phyloP scores from a whole-genome alignment of 2,329 filamentous ascomycete genomes.

The Diaporthe capsici region DNA sequence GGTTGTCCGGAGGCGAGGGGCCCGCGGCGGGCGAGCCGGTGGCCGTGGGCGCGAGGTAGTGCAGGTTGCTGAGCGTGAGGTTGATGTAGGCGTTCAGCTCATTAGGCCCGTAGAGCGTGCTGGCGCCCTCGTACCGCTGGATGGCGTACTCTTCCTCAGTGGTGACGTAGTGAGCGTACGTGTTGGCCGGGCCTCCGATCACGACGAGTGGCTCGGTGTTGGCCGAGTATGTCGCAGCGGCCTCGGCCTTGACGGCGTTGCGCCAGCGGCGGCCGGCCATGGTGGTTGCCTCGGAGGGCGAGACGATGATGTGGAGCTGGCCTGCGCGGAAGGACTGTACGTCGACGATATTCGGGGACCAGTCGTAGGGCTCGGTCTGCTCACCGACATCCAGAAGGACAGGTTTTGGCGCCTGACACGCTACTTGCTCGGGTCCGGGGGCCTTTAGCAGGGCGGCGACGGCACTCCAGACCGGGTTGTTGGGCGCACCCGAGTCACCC shows the following conservation, averaged over 20 bases:
- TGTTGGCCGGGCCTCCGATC: slow-evolving; percentile 89
- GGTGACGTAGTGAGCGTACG: slow-evolving; percentile 72
- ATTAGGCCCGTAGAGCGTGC: slow-evolving; percentile 87
- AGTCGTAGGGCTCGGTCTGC: slow-evolving; percentile 80
- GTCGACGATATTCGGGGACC: slow-evolving; percentile 91
- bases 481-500: slow-evolving; percentile 78
- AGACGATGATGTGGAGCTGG: slow-evolving; percentile 87
- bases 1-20: slow-evolving; percentile 82
- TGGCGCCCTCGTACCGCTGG: slow-evolving; percentile 96
- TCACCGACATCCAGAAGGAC: slow-evolving; percentile 90
- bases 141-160: slow-evolving; percentile 69
- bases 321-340: slow-evolving; percentile 87
- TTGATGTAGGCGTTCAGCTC: slow-evolving; percentile 91
- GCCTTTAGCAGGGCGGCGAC: slow-evolving; percentile 79
- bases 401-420: slow-evolving; percentile 85
- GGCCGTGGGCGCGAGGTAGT: slow-evolving; percentile 70
- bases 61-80: slow-evolving; percentile 80
- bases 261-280: slow-evolving; percentile 94
- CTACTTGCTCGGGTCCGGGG: slow-evolving; percentile 77
- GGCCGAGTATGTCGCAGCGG: slow-evolving; percentile 56
- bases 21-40: slow-evolving; percentile 64
- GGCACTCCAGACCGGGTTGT: slow-evolving; percentile 83
- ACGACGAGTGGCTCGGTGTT: slow-evolving; percentile 76
- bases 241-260: slow-evolving; percentile 72
- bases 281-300: slow-evolving; percentile 88